phyloP scores from a whole-genome alignment of 768 basidiomycete species.

The Clitopilus passeckerianus region DNA sequence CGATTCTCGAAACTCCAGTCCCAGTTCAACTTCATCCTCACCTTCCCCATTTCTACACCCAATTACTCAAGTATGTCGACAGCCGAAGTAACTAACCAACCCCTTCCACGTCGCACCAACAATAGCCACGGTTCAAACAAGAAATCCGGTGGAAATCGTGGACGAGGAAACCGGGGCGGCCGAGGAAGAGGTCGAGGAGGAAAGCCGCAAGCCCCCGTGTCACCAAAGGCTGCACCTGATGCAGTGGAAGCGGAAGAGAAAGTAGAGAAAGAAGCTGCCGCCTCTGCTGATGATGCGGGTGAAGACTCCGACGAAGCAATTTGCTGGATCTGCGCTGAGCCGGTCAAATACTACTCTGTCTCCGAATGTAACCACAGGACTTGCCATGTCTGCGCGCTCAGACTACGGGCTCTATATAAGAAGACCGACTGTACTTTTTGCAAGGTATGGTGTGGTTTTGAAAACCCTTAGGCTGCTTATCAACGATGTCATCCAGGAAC shows the following conservation, averaged over 20 bases:
- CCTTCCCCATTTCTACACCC: background rate
- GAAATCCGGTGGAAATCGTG: constrained; percentile 8
- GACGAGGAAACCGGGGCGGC: constrained; percentile 7
- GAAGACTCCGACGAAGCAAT: constrained; percentile 35
- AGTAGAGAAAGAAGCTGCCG: background rate
- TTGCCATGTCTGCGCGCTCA: constrained; percentile 89
- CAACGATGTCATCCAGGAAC: constrained; percentile 41
- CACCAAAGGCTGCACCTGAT: background rate
- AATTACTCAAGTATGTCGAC: constrained; percentile 6
- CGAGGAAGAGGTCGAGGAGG: constrained; percentile 5
- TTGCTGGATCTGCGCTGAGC: constrained; percentile 96
- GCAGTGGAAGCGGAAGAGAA: background rate
- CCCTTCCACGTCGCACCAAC: background rate
- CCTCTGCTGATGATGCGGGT: background rate
- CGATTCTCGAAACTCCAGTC: background rate
- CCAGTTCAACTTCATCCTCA: background rate
- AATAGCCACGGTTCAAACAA: constrained; percentile 7
- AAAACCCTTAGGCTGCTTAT: background rate
- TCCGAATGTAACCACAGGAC: constrained; percentile 92
- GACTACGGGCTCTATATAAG: constrained; percentile 90
- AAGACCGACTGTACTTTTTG: constrained; percentile 93
- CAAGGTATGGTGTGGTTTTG: constrained; percentile 52
- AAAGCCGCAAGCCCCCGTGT: constrained; percentile 5
- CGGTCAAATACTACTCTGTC: constrained; percentile 84
- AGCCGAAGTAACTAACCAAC: background rate